Evolutionary conservation across 805 yeast species (phyloP).

Genomic region (Kodamaea leandrae): DNA sequence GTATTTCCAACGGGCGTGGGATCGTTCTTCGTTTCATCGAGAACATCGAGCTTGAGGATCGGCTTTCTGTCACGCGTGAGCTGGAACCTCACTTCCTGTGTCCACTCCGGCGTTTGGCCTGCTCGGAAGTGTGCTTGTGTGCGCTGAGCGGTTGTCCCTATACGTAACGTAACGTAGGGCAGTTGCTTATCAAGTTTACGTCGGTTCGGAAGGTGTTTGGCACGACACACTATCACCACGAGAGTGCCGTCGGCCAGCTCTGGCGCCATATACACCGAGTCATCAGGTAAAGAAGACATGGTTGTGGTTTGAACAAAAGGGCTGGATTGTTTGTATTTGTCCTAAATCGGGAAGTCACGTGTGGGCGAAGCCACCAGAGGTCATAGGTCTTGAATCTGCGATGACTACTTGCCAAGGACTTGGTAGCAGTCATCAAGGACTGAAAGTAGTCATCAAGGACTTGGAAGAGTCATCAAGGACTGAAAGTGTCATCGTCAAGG

Average conservation of each 20-base stretch:
- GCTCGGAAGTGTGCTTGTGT: constrained; percentile 80
- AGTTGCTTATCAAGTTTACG: constrained; percentile 88
- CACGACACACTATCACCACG: constrained; percentile 75
- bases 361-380: not conserved
- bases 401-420: too few relatives aligned
- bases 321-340: constrained; percentile 4
- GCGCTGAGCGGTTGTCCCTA: constrained; percentile 77
- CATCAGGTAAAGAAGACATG: constrained; percentile 1
- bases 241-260: constrained; percentile 52
- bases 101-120: constrained; percentile 93
- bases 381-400: too few relatives aligned
- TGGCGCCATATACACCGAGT: constrained; percentile 4
- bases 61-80: constrained; percentile 64
- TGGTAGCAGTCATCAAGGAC: too few relatives aligned
- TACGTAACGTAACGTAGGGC: constrained; percentile 80
- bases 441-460: too few relatives aligned
- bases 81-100: constrained; percentile 67
- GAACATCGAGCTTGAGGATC: constrained; percentile 63
- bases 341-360: constrained; percentile 4
- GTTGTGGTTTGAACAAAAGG: not conserved
- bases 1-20: constrained; percentile 84
- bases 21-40: constrained; percentile 82
- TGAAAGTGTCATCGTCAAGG: too few relatives aligned
- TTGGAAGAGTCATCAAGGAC: too few relatives aligned
- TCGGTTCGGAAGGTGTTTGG: constrained; percentile 82